Conservation (phyloP, 352 stramenopile species). For the Phytophthora pluvialis region DNA sequence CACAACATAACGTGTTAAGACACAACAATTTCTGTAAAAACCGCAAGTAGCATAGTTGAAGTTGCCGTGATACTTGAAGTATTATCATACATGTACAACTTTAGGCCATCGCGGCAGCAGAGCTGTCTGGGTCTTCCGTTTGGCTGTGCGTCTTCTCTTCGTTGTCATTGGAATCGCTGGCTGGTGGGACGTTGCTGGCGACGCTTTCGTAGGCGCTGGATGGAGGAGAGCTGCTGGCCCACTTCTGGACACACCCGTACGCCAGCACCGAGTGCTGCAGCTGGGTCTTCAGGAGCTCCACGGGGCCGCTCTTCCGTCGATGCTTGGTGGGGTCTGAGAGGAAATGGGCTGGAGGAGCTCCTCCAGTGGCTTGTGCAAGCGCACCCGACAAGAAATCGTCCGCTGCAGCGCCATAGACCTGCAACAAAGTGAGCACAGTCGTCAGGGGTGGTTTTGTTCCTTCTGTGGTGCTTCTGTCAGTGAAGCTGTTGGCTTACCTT, state of each 20-base stretch:
- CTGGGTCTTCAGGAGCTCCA: conserved; percentile 55
- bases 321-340: neutral
- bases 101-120: conserved; percentile 19
- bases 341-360: conserved; percentile 3
- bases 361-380: conserved; percentile 57
- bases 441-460: neutral
- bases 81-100: neutral
- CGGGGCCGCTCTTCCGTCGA: conserved; percentile 31
- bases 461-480: neutral
- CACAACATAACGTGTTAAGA: neutral
- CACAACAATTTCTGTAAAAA: neutral
- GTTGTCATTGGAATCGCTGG: neutral
- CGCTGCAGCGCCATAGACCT: conserved; percentile 65
- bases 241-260: conserved; percentile 62
- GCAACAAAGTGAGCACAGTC: neutral
- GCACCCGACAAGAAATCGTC: conserved; percentile 68
- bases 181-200: neutral
- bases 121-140: conserved; percentile 9
- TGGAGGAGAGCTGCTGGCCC: conserved; percentile 41
- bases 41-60: conserved; percentile 6
- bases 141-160: conserved; percentile 16
- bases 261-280: conserved; percentile 63
- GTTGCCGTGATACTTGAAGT: neutral
- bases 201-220: conserved; percentile 23
- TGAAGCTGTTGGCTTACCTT: conserved; percentile 35